Conservation (phyloP, 176 grass and related monocot genomes). For the Aegilops longissima region DNA sequence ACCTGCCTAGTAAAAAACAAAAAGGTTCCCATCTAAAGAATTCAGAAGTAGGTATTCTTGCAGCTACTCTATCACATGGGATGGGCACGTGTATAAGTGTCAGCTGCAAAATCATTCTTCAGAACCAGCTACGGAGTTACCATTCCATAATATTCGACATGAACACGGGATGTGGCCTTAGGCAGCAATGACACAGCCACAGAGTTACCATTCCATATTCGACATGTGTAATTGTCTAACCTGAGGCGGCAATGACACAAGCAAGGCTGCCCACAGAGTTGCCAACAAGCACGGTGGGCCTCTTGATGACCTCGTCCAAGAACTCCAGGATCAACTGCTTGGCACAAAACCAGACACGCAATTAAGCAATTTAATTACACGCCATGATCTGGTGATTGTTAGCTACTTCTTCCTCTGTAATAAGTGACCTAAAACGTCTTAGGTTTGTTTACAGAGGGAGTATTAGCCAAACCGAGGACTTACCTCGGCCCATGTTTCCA, state of each 20-base stretch:
- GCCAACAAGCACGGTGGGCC: conserved; percentile 77
- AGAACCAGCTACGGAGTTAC: not conserved
- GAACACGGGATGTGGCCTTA: not conserved
- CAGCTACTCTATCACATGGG: not conserved
- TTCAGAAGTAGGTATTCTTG: not conserved
- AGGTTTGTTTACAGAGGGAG: too few relatives aligned
- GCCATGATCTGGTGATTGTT: not conserved
- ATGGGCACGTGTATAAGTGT: not conserved
- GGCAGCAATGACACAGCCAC: too few relatives aligned
- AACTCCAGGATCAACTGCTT: conserved; percentile 92
- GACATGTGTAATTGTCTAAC: conserved; percentile 25
- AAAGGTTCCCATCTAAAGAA: not conserved
- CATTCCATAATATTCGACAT: not conserved
- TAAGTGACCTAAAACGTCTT: too few relatives aligned
- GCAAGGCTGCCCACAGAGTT: conserved; percentile 95
- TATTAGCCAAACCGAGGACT: not conserved
- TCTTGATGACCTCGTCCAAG: conserved; percentile 82
- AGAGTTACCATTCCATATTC: not conserved
- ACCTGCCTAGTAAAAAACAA: not conserved
- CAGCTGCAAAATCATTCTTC: not conserved
- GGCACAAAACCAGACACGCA: not conserved
- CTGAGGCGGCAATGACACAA: conserved; percentile 89
- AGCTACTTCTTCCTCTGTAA: not conserved
- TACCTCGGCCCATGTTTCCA: conserved; percentile 89
- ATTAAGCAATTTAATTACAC: not conserved